Evolutionary conservation across 2,329 filamentous ascomycete genomes (phyloP).

Genomic region (Pseudogymnoascus sp.): DNA sequence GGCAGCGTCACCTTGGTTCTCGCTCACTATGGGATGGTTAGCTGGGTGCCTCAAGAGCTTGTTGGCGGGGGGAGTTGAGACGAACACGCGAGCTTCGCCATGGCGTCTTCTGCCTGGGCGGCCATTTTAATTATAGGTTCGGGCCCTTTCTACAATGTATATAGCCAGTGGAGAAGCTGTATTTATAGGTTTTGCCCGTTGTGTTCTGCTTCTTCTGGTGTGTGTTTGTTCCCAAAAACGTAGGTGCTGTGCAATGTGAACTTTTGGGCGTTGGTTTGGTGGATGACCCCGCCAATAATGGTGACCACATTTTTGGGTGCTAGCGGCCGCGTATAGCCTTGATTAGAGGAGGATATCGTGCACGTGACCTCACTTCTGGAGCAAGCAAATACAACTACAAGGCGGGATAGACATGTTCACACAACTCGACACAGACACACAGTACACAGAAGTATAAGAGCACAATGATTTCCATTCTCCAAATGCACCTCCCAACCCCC

Average conservation of each 20-base stretch:
- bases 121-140: not conserved
- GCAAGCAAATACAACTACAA: not conserved
- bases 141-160: not conserved
- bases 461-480: not conserved
- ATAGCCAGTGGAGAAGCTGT: not conserved
- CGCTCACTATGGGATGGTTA: not conserved
- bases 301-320: not conserved
- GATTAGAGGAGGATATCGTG: not conserved
- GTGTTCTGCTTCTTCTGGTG: not conserved
- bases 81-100: conserved; percentile 7
- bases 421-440: not conserved
- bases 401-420: not conserved
- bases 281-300: not conserved
- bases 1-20: not conserved
- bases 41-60: not conserved
- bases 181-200: not conserved
- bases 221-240: not conserved
- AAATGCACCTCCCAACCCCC: not conserved
- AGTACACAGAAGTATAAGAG: not conserved
- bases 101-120: conserved; percentile 2
- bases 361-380: not conserved
- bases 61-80: not conserved
- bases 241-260: not conserved
- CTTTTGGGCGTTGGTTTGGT: not conserved
- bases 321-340: not conserved